Evolutionary conservation across 345 rosid species (phyloP).

Genomic region (Bruguiera parviflora): DNA sequence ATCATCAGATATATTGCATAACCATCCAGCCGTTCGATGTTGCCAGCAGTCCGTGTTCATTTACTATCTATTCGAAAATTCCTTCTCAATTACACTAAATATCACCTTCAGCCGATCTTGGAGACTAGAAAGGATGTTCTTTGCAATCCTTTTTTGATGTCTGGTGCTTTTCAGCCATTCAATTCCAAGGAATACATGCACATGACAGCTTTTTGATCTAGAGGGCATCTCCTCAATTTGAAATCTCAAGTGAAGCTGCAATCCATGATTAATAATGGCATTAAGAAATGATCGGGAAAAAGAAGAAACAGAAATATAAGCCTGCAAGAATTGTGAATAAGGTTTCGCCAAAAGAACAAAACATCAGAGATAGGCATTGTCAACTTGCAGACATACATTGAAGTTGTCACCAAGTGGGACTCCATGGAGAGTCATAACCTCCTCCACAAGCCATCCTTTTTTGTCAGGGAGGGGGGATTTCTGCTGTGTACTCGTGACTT

Average conservation of each 20-base stretch:
- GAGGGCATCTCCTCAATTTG: constrained; percentile 68
- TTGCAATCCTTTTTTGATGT: constrained; percentile 73
- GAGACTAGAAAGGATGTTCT: constrained; percentile 57
- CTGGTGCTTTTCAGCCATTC: constrained; percentile 90
- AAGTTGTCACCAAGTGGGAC: constrained; percentile 90
- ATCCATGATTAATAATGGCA: not conserved
- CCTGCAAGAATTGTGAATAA: not conserved
- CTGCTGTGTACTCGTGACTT: constrained; percentile 92
- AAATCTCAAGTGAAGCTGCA: constrained; percentile 78
- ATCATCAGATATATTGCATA: not conserved
- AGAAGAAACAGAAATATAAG: not conserved
- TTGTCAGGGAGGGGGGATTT: constrained; percentile 54
- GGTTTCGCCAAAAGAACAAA: not conserved
- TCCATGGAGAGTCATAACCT: constrained; percentile 90
- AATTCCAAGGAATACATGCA: constrained; percentile 63
- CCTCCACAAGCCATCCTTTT: constrained; percentile 84
- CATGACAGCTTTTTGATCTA: constrained; percentile 51
- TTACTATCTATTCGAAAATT: constrained; percentile 47
- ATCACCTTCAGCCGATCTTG: constrained; percentile 69
- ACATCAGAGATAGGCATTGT: not conserved
- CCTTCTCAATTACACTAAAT: constrained; percentile 66
- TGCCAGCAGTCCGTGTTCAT: not conserved
- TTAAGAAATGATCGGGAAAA: not conserved
- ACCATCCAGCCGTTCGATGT: not conserved
- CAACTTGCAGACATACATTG: constrained; percentile 43